Conservation (phyloP, 2,329 filamentous ascomycete genomes). For the Curvularia sp. region DNA sequence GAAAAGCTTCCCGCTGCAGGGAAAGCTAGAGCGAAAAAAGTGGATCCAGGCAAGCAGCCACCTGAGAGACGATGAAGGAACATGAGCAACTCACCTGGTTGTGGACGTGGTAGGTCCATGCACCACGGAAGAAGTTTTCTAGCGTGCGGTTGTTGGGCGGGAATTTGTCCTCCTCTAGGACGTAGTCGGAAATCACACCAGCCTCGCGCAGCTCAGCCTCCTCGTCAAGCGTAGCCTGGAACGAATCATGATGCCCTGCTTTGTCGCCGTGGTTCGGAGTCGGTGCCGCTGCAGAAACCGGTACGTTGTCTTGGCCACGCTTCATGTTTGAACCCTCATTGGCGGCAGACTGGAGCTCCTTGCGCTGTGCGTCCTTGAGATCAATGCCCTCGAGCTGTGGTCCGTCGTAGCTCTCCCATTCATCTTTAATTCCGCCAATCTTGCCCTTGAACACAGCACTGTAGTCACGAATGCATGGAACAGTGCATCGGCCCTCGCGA, state of each 20-base stretch:
- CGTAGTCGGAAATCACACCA: constrained; percentile 55
- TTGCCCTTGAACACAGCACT: constrained; percentile 61
- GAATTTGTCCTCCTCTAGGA: constrained; percentile 59
- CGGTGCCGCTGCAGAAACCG: constrained; percentile 39
- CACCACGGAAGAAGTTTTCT: constrained; percentile 64
- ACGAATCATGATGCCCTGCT: constrained; percentile 42
- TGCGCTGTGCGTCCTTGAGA: constrained; percentile 36
- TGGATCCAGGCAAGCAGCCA: neutral
- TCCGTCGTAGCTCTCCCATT: constrained; percentile 63
- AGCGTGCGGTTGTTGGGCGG: constrained; percentile 64
- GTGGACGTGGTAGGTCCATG: constrained; percentile 66
- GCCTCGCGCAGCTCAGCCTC: constrained; percentile 51
- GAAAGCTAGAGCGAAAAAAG: neutral
- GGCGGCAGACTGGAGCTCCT: constrained; percentile 32
- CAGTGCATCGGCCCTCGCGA: constrained; percentile 60
- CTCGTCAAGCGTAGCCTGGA: constrained; percentile 52
- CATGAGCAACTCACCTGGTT: constrained; percentile 58
- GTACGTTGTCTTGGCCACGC: constrained; percentile 34
- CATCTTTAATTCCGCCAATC: constrained; percentile 55
- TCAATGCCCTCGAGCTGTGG: constrained; percentile 50
- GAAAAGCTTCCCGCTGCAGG: constrained; percentile 14
- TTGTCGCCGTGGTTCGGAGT: constrained; percentile 33
- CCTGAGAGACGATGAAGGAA: neutral
- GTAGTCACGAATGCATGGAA: constrained; percentile 64
- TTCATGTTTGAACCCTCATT: constrained; percentile 7